phyloP scores from a whole-genome alignment of 164 flowering plant species.

The Santalum album region DNA sequence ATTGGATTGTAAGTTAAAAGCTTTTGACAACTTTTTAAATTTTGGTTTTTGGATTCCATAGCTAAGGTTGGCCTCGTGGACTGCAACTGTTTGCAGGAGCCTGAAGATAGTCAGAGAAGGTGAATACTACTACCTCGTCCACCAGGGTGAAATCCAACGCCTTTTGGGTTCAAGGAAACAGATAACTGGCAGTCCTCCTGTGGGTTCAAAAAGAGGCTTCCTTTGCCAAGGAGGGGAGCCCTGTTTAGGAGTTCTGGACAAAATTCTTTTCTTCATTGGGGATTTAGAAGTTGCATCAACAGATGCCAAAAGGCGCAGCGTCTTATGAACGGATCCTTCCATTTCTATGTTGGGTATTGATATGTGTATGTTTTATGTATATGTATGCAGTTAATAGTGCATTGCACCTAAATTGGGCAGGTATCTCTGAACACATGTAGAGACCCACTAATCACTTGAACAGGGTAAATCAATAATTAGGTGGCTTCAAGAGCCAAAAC shows the following conservation, averaged over 20 bases:
- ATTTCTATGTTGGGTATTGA: too few species aligned
- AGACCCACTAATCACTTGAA: too few species aligned
- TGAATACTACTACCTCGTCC: conserved; percentile 51
- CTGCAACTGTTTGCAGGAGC: conserved; percentile 32
- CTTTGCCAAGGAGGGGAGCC: conserved; percentile 23
- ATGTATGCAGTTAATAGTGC: too few species aligned
- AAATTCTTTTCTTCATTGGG: conserved; percentile 64
- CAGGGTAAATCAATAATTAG: too few species aligned
- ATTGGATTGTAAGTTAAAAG: conserved; percentile 53
- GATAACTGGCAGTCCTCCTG: conserved; percentile 8
- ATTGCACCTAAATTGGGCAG: too few species aligned
- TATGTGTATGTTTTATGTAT: too few species aligned
- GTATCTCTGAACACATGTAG: too few species aligned
- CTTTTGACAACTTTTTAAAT: neutral
- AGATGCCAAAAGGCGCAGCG: conserved; percentile 39
- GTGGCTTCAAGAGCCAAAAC: too few species aligned
- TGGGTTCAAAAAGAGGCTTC: conserved; percentile 10
- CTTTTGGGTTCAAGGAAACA: conserved; percentile 45
- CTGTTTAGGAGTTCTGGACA: conserved; percentile 37
- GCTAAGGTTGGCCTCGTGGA: too few species aligned
- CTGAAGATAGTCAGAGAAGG: conserved; percentile 71
- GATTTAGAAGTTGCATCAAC: conserved; percentile 59
- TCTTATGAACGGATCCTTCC: conserved; percentile 9
- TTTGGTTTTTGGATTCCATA: too few species aligned
- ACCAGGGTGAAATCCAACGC: conserved; percentile 60